Evolutionary conservation across 805 yeast genomes (phyloP).

Genomic region (Spathaspora gorwiae): DNA sequence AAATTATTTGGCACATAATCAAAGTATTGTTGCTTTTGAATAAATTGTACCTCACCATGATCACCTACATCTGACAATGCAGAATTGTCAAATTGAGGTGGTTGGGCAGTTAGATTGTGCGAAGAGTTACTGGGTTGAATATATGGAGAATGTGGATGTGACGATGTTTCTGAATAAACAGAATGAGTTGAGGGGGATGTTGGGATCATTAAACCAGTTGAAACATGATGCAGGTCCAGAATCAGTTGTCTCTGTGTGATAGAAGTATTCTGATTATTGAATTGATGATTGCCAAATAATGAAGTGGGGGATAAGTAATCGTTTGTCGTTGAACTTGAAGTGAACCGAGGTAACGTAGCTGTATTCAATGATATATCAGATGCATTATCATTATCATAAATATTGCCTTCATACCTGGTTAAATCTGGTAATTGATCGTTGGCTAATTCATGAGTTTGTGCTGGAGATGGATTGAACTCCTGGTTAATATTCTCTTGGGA

Average conservation of each 20-base stretch:
- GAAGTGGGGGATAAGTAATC: conserved; percentile 10
- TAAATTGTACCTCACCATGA: background rate
- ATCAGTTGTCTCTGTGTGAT: conserved; percentile 4
- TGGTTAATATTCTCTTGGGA: background rate
- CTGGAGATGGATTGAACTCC: background rate
- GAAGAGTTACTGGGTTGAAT: conserved; percentile 26
- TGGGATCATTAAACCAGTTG: conserved; percentile 14
- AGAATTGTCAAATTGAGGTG: conserved; percentile 1
- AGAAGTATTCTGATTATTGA: conserved; percentile 10
- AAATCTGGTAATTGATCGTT: background rate
- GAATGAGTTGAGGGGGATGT: conserved; percentile 20
- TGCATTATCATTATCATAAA: background rate
- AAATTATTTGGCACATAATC: conserved; percentile 4
- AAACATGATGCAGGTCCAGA: background rate
- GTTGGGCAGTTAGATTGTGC: background rate
- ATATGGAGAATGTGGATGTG: conserved; percentile 34
- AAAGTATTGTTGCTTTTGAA: conserved; percentile 4
- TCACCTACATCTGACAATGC: conserved; percentile 11
- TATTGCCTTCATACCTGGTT: background rate
- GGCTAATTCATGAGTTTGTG: background rate
- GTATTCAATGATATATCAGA: conserved; percentile 2
- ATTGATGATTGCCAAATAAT: background rate
- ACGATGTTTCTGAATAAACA: conserved; percentile 32
- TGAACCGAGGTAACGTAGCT: background rate
- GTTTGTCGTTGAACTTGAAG: conserved; percentile 10